Conservation (phyloP, 2,329 filamentous ascomycete species). For the Metarhizium album region DNA sequence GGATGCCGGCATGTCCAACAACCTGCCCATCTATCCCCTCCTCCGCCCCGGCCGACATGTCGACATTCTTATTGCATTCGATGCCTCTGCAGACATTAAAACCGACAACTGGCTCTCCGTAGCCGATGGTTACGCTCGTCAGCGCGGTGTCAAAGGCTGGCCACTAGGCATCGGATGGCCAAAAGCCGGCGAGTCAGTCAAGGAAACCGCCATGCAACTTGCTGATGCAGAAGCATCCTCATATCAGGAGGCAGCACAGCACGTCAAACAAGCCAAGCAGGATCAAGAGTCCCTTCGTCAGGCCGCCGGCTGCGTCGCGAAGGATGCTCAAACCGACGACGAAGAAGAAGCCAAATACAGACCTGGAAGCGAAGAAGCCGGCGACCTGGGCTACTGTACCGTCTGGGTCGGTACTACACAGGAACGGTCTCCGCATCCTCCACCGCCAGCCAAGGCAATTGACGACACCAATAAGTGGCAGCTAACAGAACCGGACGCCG, state of each 20-base stretch:
- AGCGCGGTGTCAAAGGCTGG: slow-evolving; percentile 89
- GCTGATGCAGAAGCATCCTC: slow-evolving; percentile 52
- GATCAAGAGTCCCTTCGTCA: slow-evolving; percentile 27
- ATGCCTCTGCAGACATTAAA: slow-evolving; percentile 85
- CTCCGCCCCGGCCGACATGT: slow-evolving; percentile 80
- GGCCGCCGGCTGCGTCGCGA: slow-evolving; percentile 15
- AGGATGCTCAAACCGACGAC: slow-evolving; percentile 13
- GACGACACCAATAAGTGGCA: slow-evolving; percentile 57
- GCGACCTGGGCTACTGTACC: slow-evolving; percentile 81
- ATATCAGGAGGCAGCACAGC: slow-evolving; percentile 48
- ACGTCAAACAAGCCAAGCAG: slow-evolving; percentile 48
- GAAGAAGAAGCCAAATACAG: slow-evolving; percentile 27
- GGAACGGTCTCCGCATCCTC: slow-evolving; percentile 51
- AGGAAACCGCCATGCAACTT: slow-evolving; percentile 54
- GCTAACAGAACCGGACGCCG: slow-evolving; percentile 62
- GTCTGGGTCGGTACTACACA: slow-evolving; percentile 85
- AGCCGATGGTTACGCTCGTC: slow-evolving; percentile 82
- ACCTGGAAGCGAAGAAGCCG: slow-evolving; percentile 32
- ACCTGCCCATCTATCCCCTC: slow-evolving; percentile 89
- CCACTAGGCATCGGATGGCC: slow-evolving; percentile 94
- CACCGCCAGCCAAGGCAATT: slow-evolving; percentile 39
- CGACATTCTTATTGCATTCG: slow-evolving; percentile 85
- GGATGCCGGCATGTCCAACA: slow-evolving; percentile 99
- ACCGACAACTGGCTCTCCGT: slow-evolving; percentile 95
- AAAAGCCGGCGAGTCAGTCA: slow-evolving; percentile 43